Conservation (phyloP, 305 asterid species). For the Fraxinus ornus region DNA sequence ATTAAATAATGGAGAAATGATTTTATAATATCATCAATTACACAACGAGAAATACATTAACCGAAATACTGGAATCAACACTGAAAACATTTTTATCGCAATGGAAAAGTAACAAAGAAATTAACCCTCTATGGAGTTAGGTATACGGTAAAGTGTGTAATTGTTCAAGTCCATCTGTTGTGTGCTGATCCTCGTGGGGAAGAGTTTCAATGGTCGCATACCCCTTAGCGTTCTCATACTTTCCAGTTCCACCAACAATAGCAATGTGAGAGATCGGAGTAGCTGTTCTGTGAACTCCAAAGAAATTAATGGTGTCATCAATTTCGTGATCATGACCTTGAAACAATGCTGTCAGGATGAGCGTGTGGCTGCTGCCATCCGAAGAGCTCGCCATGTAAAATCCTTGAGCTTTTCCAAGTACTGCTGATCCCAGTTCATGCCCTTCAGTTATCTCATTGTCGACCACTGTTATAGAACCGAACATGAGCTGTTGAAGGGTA, state of each 20-base stretch:
- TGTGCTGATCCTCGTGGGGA: slow-evolving; percentile 5
- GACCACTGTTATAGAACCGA: slow-evolving; percentile 31
- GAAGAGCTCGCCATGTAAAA: slow-evolving; percentile 38
- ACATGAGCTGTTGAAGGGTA: slow-evolving; percentile 36
- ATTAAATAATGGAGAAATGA: neutral
- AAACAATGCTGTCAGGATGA: slow-evolving; percentile 36
- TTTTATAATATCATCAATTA: neutral
- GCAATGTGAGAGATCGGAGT: slow-evolving; percentile 41
- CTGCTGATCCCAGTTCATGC: neutral
- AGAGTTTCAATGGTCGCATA: slow-evolving; percentile 36
- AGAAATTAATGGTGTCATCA: slow-evolving; percentile 30
- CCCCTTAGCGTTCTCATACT: slow-evolving; percentile 42
- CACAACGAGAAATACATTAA: neutral
- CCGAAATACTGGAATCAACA: neutral
- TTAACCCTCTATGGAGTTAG: neutral
- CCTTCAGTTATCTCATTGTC: slow-evolving; percentile 34
- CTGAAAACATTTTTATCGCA: neutral
- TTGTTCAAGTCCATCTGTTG: neutral
- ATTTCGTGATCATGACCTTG: slow-evolving; percentile 9
- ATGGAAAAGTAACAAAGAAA: neutral
- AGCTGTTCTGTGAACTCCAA: slow-evolving; percentile 36
- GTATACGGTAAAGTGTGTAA: neutral
- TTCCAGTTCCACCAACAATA: slow-evolving; percentile 41
- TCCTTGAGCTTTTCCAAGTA: slow-evolving; percentile 45
- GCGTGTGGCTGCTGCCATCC: slow-evolving; percentile 34